Evolutionary conservation across 371 early-diverging fungal genomes (phyloP).

Genomic region (Mucor ambiguus): DNA sequence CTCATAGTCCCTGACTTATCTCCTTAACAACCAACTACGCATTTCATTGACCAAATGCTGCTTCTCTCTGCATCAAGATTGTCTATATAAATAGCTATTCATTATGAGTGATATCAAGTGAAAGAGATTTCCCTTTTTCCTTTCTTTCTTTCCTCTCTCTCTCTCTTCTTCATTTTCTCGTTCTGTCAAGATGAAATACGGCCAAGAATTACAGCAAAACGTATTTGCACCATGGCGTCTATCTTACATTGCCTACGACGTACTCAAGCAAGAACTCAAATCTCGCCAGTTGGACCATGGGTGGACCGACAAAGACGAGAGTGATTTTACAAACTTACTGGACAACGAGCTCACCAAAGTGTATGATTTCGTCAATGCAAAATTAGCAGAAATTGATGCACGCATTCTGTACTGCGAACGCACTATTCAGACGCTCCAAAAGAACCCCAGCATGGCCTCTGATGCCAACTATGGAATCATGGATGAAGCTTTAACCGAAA

Average conservation of each 20-base stretch:
- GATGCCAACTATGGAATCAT: slow-evolving; percentile 54
- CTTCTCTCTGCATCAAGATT: background rate
- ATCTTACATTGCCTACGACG: slow-evolving; percentile 92
- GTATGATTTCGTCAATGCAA: slow-evolving; percentile 42
- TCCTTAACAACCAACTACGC: background rate
- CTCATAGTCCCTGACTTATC: slow-evolving; percentile 1
- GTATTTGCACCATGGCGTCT: slow-evolving; percentile 74
- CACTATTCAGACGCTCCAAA: slow-evolving; percentile 25
- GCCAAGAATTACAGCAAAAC: slow-evolving; percentile 45
- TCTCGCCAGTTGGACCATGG: slow-evolving; percentile 36
- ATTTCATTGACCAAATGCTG: background rate
- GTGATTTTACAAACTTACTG: slow-evolving; percentile 75
- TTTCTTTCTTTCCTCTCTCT: slow-evolving; percentile 4
- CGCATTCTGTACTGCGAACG: slow-evolving; percentile 73
- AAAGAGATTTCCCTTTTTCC: slow-evolving; percentile 41
- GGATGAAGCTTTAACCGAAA: slow-evolving; percentile 33
- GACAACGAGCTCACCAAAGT: slow-evolving; percentile 89
- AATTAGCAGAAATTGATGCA: slow-evolving; percentile 81
- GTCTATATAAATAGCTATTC: slow-evolving; percentile 79
- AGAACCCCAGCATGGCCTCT: slow-evolving; percentile 29
- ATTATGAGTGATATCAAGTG: slow-evolving; percentile 74
- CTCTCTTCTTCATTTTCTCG: slow-evolving; percentile 13
- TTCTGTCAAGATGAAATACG: slow-evolving; percentile 43
- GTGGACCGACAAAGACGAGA: slow-evolving; percentile 72
- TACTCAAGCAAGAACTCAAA: slow-evolving; percentile 84